Percentiles rank a stretch among this genome's conserved stretches.
phyloP scores from a whole-genome alignment of 2,329 filamentous ascomycete genomes.

The Sordariomycetes sp. region DNA sequence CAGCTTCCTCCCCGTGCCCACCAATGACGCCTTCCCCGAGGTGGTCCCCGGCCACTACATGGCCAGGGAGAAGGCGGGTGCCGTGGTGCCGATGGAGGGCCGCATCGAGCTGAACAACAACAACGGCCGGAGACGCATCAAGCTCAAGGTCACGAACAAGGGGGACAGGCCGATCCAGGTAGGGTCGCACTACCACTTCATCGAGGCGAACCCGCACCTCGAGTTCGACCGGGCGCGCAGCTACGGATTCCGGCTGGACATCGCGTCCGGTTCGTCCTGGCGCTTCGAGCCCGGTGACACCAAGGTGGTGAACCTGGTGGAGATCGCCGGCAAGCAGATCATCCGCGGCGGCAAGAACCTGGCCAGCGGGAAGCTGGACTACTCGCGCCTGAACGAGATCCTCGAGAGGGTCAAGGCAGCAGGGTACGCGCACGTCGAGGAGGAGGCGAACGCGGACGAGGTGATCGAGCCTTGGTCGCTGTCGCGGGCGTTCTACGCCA shows the following conservation, averaged over 20 bases:
- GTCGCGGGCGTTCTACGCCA: slow-evolving; percentile 66
- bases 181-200: slow-evolving; percentile 92
- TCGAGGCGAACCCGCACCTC: slow-evolving; percentile 85
- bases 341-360: slow-evolving; percentile 79
- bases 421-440: slow-evolving; percentile 68
- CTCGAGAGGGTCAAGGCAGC: slow-evolving; percentile 54
- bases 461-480: slow-evolving; percentile 56
- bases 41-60: slow-evolving; percentile 56
- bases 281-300: slow-evolving; percentile 90
- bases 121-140: slow-evolving; percentile 55
- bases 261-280: slow-evolving; percentile 82
- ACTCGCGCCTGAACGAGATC: slow-evolving; percentile 53
- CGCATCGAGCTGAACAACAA: slow-evolving; percentile 67
- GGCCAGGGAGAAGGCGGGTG: slow-evolving; percentile 62
- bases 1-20: slow-evolving; percentile 76
- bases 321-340: slow-evolving; percentile 70
- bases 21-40: slow-evolving; percentile 55
- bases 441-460: slow-evolving; percentile 42
- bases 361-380: slow-evolving; percentile 62
- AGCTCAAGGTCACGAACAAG: slow-evolving; percentile 68
- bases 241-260: slow-evolving; percentile 81
- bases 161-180: slow-evolving; percentile 88
- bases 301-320: slow-evolving; percentile 81
- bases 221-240: slow-evolving; percentile 76
- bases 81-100: slow-evolving; percentile 60